Evolutionary conservation across 306 rosid genomes (phyloP).

Genomic region (Prinsepia uniflora): DNA sequence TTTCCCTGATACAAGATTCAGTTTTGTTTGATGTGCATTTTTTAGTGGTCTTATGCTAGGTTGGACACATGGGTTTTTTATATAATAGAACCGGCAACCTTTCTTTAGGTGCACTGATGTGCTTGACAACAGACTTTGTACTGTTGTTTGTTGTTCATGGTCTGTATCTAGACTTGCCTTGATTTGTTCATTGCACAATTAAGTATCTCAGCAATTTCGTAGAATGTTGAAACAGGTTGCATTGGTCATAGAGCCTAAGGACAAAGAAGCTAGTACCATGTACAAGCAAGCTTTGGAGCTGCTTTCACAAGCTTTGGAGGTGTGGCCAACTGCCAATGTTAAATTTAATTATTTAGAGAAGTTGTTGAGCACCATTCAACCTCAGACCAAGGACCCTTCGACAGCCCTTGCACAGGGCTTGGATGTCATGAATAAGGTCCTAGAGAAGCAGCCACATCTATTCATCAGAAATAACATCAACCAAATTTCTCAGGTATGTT

Average conservation of each 20-base stretch:
- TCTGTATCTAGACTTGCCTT: neutral
- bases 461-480: slow-evolving; percentile 86
- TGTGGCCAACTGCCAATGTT: slow-evolving; percentile 97
- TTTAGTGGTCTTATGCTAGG: neutral
- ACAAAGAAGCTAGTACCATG: slow-evolving; percentile 89
- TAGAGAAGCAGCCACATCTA: slow-evolving; percentile 96
- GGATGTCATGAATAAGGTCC: slow-evolving; percentile 98
- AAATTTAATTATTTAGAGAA: slow-evolving; percentile 93
- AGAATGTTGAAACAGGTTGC: slow-evolving; percentile 70
- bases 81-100: slow-evolving; percentile 2
- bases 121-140: neutral
- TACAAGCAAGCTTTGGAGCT: slow-evolving; percentile 96
- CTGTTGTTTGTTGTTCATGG: neutral
- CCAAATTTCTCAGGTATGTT: slow-evolving; percentile 93
- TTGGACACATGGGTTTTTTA: neutral
- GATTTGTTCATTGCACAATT: neutral
- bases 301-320: slow-evolving; percentile 95
- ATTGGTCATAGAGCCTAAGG: slow-evolving; percentile 97
- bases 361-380: slow-evolving; percentile 93
- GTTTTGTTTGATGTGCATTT: neutral
- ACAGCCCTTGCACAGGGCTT: slow-evolving; percentile 98
- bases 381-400: slow-evolving; percentile 97
- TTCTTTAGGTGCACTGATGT: neutral
- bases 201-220: slow-evolving; percentile 7
- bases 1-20: neutral